phyloP scores from a whole-genome alignment of 2,329 filamentous ascomycete genomes.

The Apiospora marii region DNA sequence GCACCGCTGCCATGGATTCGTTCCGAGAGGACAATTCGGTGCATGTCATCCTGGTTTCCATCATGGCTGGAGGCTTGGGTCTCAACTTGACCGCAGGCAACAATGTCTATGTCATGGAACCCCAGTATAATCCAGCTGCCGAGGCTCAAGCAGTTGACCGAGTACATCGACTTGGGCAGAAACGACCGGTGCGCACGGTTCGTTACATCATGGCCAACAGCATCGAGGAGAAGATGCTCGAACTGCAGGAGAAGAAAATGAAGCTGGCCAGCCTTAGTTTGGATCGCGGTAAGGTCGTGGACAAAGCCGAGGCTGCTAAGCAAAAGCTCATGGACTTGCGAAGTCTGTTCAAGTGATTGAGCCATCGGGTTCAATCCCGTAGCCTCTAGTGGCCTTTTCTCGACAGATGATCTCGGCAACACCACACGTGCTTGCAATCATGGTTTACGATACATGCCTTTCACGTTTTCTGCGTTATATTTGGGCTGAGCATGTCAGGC shows the following conservation, averaged over 20 bases:
- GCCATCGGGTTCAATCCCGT: background rate
- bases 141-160: conserved; percentile 95
- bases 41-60: conserved; percentile 87
- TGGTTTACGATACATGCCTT: conserved; percentile 5
- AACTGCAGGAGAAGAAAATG: conserved; percentile 91
- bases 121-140: conserved; percentile 94
- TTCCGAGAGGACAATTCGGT: conserved; percentile 78
- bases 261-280: conserved; percentile 87
- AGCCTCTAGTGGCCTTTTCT: background rate
- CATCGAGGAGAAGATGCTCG: conserved; percentile 93
- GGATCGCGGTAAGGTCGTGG: conserved; percentile 60
- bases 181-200: conserved; percentile 83
- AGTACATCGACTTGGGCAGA: conserved; percentile 90
- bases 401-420: too few species aligned
- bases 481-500: conserved; percentile 12
- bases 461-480: background rate
- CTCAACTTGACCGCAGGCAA: conserved; percentile 89
- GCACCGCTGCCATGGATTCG: conserved; percentile 76
- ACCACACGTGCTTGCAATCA: background rate
- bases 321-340: conserved; percentile 67
- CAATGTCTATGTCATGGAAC: conserved; percentile 96
- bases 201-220: conserved; percentile 90
- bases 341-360: conserved; percentile 61
- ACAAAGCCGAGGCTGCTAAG: conserved; percentile 68
- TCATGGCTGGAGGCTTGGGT: conserved; percentile 89